Conservation (phyloP, 768 basidiomycete species). For the Lactarius evosmus region DNA sequence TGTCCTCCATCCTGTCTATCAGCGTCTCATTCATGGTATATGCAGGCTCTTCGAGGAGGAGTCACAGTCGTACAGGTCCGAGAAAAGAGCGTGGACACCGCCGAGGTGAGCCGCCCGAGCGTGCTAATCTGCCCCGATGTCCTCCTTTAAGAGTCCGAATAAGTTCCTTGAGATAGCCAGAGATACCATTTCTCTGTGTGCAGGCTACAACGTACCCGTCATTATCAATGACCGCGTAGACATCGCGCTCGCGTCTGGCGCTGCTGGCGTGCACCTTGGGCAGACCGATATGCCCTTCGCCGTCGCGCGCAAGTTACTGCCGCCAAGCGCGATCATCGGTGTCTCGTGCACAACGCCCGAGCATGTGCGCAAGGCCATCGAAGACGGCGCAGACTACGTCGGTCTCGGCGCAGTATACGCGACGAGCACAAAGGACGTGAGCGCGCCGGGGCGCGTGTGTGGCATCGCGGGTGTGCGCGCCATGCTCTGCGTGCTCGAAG, state of each 20-base stretch:
- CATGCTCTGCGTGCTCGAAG: constrained; percentile 62
- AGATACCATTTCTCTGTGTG: constrained; percentile 67
- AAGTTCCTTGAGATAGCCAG: constrained; percentile 82
- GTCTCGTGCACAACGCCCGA: constrained; percentile 69
- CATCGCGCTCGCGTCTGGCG: constrained; percentile 73
- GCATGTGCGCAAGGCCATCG: constrained; percentile 60
- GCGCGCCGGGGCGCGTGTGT: constrained; percentile 47
- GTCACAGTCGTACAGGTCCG: constrained; percentile 88
- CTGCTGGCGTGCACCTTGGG: constrained; percentile 84
- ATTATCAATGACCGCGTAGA: constrained; percentile 89
- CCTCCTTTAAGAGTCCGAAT: neutral
- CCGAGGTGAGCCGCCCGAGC: constrained; percentile 52
- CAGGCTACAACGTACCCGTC: constrained; percentile 73
- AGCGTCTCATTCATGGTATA: neutral
- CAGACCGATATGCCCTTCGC: constrained; percentile 80
- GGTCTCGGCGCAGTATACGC: constrained; percentile 84
- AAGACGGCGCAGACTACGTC: constrained; percentile 75
- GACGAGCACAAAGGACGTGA: constrained; percentile 75
- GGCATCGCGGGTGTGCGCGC: constrained; percentile 72
- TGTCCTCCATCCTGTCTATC: neutral
- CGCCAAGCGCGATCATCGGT: constrained; percentile 69
- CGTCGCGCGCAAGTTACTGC: constrained; percentile 65
- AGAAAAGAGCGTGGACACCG: constrained; percentile 80
- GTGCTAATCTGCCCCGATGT: neutral
- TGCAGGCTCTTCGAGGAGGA: constrained; percentile 76